Evolutionary conservation across 192 early-diverging fungal species (phyloP).

Genomic region (Backusella westeae): DNA sequence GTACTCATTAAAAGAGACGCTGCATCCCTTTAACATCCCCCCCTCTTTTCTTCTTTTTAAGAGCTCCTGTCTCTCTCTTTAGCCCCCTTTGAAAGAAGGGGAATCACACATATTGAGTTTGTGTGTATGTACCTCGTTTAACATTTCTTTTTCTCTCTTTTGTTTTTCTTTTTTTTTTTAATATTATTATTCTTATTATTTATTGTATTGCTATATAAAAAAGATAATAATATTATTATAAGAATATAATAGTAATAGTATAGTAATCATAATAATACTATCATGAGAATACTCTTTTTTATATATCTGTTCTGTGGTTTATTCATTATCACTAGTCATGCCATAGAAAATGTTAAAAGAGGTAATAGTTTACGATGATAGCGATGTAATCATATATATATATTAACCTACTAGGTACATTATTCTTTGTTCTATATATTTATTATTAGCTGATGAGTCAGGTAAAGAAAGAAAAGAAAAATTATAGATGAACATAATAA

Average conservation of each 20-base stretch:
- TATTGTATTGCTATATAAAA: not conserved
- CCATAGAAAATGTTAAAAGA: conserved; percentile 6
- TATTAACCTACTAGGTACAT: not conserved
- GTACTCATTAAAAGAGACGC: not conserved
- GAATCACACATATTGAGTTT: not conserved
- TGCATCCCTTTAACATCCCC: not conserved
- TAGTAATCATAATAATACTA: not conserved
- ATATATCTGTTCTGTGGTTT: not conserved
- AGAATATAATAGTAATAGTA: not conserved
- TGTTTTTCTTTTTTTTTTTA: not conserved
- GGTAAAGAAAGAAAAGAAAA: not conserved
- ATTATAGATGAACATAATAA: not conserved
- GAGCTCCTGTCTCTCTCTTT: not conserved
- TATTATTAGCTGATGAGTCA: conserved; percentile 6
- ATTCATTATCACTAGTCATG: conserved; percentile 1
- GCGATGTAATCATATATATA: not conserved
- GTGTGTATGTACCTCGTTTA: not conserved
- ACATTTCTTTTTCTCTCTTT: not conserved
- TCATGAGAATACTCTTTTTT: not conserved
- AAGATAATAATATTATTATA: not conserved
- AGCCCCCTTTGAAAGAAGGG: not conserved
- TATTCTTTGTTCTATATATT: not conserved
- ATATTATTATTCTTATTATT: not conserved
- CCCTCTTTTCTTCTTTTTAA: not conserved
- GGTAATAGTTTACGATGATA: not conserved